phyloP scores from a whole-genome alignment of 129 eudicot species.

The Arctium minus region DNA sequence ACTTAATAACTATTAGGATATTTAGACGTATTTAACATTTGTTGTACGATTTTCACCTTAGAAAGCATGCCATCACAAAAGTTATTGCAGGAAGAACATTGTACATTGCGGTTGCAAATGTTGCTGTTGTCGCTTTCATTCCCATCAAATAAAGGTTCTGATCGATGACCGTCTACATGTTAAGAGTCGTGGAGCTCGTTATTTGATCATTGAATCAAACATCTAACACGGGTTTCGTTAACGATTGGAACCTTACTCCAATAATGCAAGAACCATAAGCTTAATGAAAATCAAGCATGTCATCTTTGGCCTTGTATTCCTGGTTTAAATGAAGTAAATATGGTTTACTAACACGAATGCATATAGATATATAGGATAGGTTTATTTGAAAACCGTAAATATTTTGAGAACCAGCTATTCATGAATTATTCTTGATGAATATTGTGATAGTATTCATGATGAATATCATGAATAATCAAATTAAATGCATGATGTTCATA shows the following conservation, averaged over 20 bases:
- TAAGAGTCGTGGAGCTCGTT: neutral
- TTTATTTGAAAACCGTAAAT: no score
- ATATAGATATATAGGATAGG: neutral
- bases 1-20: neutral
- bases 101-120: slow-evolving; percentile 63
- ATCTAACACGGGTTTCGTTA: neutral
- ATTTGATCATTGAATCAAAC: neutral
- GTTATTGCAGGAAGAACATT: slow-evolving; percentile 75
- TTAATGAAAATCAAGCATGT: slow-evolving; percentile 44
- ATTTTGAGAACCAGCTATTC: neutral
- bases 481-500: neutral
- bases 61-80: slow-evolving; percentile 54
- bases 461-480: neutral
- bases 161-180: slow-evolving; percentile 59
- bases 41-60: slow-evolving; percentile 24
- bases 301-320: slow-evolving; percentile 69
- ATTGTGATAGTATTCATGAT: no score
- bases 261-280: slow-evolving; percentile 41
- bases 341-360: neutral
- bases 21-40: neutral
- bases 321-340: slow-evolving; percentile 1
- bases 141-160: slow-evolving; percentile 64
- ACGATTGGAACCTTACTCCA: slow-evolving; percentile 47
- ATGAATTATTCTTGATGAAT: neutral
- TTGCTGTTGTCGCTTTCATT: slow-evolving; percentile 68